Conservation (phyloP, 192 early-diverging fungal genomes). For the Coemansia sp. region DNA sequence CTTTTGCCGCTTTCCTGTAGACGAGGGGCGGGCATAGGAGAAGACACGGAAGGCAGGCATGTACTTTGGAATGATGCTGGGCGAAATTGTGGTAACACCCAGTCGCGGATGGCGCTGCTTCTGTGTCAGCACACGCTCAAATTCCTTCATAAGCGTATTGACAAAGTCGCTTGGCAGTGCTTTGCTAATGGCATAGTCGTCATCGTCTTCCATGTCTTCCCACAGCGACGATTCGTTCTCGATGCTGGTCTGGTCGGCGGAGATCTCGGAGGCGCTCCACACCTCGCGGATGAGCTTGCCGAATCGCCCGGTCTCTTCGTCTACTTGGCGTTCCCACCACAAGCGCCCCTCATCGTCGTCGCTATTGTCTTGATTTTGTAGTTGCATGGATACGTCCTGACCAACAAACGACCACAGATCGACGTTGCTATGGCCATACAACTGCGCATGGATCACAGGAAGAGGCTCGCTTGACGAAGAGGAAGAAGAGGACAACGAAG, state of each 20-base stretch:
- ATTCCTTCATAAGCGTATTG: conserved; percentile 34
- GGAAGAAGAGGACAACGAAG: neutral
- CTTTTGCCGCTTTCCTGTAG: neutral
- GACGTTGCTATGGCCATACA: conserved; percentile 76
- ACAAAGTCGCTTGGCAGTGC: conserved; percentile 37
- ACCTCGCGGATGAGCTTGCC: conserved; percentile 37
- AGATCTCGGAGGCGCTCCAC: conserved; percentile 2
- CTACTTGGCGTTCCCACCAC: conserved; percentile 43
- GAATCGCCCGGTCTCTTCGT: conserved; percentile 42
- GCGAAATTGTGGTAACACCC: conserved; percentile 56
- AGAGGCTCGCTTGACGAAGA: neutral
- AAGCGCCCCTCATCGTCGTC: conserved; percentile 7
- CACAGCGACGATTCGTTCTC: conserved; percentile 20
- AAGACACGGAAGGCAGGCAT: conserved; percentile 64
- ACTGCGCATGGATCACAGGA: conserved; percentile 54
- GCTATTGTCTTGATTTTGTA: neutral
- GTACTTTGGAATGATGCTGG: conserved; percentile 66
- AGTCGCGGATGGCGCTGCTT: conserved; percentile 14
- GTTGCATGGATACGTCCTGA: conserved; percentile 9
- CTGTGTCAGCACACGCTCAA: conserved; percentile 29
- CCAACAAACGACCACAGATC: conserved; percentile 67
- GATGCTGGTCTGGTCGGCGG: neutral
- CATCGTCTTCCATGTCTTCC: conserved; percentile 41
- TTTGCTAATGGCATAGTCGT: neutral
- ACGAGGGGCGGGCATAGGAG: conserved; percentile 34